phyloP scores from a whole-genome alignment of 768 basidiomycete species.

The Lactarius trivialis region DNA sequence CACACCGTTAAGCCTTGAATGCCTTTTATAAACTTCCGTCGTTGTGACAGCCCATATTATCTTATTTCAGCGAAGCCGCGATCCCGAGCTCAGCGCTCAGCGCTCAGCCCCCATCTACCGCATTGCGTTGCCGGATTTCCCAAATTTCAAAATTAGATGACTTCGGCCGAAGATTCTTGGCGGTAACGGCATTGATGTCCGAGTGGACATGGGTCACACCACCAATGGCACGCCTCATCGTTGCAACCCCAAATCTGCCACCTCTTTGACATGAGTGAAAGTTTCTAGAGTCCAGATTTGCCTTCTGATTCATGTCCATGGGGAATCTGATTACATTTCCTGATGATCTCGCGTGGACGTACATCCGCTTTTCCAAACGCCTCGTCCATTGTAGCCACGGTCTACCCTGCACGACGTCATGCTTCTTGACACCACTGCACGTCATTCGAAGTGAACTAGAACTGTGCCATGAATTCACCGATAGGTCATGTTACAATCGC shows the following conservation, averaged over 20 bases:
- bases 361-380: neutral
- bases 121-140: neutral
- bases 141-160: neutral
- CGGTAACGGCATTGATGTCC: conserved; percentile 6
- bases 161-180: neutral
- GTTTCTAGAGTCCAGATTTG: conserved; percentile 8
- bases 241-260: conserved; percentile 13
- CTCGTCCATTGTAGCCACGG: neutral
- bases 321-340: neutral
- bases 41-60: neutral
- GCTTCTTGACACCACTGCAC: conserved; percentile 6
- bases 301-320: conserved; percentile 1
- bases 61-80: neutral
- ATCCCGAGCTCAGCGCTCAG: conserved; percentile 2
- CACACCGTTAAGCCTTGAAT: neutral
- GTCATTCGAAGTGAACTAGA: conserved; percentile 14
- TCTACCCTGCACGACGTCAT: conserved; percentile 15
- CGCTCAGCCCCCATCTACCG: neutral
- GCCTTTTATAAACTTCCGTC: neutral
- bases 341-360: neutral
- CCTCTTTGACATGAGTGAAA: neutral
- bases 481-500: neutral
- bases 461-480: neutral
- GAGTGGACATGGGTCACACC: neutral
- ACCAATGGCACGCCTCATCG: neutral